Evolutionary conservation across 1,284 basidiomycete species (phyloP).

Genomic region (Leccinum colubrinum): DNA sequence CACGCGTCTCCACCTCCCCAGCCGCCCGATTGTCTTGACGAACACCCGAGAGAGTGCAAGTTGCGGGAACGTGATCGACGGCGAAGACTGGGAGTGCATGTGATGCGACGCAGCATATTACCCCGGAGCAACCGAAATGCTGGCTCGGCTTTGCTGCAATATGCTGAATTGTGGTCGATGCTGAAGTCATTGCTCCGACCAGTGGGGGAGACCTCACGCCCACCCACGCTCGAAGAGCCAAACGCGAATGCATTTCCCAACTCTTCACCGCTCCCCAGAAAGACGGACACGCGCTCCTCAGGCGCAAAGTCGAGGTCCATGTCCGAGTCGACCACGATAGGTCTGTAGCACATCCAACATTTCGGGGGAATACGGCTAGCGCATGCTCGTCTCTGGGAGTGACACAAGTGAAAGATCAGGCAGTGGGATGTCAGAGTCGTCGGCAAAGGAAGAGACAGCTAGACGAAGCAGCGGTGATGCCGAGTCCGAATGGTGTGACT

Average conservation of each 20-base stretch:
- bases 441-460: slow-evolving; percentile 28
- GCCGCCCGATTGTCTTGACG: slow-evolving; percentile 72
- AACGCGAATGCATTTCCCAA: too few relatives aligned
- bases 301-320: too few relatives aligned
- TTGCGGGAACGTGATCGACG: slow-evolving; percentile 51
- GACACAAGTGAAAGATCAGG: slow-evolving; percentile 27
- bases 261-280: too few relatives aligned
- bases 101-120: slow-evolving; percentile 12
- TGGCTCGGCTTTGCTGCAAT: slow-evolving; percentile 27
- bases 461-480: slow-evolving; percentile 21
- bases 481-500: slow-evolving; percentile 3
- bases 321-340: too few relatives aligned
- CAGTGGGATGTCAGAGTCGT: slow-evolving; percentile 29
- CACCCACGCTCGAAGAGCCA: too few relatives aligned
- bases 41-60: slow-evolving; percentile 71
- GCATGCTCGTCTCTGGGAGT: slow-evolving; percentile 46
- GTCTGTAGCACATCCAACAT: slow-evolving; percentile 39
- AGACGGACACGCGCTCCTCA: too few relatives aligned
- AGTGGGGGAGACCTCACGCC: background rate
- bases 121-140: too few relatives aligned
- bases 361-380: slow-evolving; percentile 65
- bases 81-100: slow-evolving; percentile 40
- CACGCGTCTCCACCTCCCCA: slow-evolving; percentile 81
- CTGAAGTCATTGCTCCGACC: background rate
- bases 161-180: too few relatives aligned